Percentiles rank a stretch among this genome's conserved stretches.
Conservation (phyloP, 768 basidiomycete genomes). For the Suillus weaverae region DNA sequence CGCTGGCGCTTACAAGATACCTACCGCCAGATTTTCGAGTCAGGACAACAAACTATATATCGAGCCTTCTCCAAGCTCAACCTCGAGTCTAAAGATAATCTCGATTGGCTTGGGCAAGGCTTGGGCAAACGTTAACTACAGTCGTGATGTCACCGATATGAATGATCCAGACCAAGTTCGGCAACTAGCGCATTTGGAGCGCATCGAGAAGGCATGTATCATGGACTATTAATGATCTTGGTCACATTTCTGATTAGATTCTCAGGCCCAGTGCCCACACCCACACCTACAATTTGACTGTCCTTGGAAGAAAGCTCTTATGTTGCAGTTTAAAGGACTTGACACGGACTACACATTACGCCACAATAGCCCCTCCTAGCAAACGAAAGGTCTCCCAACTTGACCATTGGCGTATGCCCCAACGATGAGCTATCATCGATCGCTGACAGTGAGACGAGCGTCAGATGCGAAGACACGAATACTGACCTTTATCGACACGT, state of each 20-base stretch:
- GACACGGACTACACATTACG: not conserved
- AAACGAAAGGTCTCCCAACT: slow-evolving; percentile 50
- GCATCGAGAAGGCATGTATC: not conserved
- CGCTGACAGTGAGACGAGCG: not conserved
- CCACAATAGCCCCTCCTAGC: slow-evolving; percentile 22
- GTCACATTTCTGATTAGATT: not conserved
- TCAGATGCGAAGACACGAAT: not conserved
- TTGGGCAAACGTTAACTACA: too few relatives aligned
- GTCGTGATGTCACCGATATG: not conserved
- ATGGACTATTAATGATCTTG: not conserved
- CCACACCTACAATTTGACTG: not conserved
- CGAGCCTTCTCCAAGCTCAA: not conserved
- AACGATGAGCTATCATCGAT: slow-evolving; percentile 40
- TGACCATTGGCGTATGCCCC: slow-evolving; percentile 43
- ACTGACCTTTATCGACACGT: slow-evolving; percentile 50
- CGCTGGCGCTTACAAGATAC: not conserved
- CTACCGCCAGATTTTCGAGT: not conserved
- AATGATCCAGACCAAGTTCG: not conserved
- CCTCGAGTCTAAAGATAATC: not conserved
- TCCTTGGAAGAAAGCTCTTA: not conserved
- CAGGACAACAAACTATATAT: not conserved
- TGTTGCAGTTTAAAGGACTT: not conserved
- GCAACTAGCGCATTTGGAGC: not conserved
- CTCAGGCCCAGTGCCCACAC: not conserved
- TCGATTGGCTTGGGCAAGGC: not conserved